phyloP scores from a whole-genome alignment of 148 eudicot genomes.

The Fagopyrum esculentum region DNA sequence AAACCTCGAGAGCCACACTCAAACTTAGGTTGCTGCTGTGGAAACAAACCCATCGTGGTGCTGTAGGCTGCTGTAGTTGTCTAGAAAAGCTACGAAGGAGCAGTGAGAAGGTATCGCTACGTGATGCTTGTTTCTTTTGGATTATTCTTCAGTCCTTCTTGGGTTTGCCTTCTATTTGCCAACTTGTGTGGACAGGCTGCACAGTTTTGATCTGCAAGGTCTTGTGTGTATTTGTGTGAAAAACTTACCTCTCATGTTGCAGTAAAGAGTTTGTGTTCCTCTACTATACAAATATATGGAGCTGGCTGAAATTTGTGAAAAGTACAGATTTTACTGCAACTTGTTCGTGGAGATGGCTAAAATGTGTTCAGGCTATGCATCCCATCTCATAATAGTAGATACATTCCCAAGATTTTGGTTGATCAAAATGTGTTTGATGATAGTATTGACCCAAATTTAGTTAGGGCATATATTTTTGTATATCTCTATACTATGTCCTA shows the following conservation, averaged over 20 bases:
- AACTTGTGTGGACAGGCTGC: slow-evolving; percentile 13
- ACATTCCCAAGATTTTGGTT: too few species aligned
- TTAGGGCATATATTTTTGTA: too few species aligned
- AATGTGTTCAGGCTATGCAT: background rate
- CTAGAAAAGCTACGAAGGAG: background rate
- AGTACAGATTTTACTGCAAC: background rate
- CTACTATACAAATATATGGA: background rate
- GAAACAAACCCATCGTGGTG: background rate
- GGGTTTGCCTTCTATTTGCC: slow-evolving; percentile 5
- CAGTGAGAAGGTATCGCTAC: background rate
- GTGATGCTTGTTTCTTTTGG: background rate
- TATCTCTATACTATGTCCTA: too few species aligned
- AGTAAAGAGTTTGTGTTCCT: background rate
- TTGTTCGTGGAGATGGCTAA: background rate
- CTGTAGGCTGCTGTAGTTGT: background rate
- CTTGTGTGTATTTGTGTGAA: slow-evolving; percentile 10
- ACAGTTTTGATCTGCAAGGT: slow-evolving; percentile 17
- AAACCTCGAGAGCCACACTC: background rate
- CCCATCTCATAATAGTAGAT: too few species aligned
- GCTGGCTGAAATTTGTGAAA: background rate
- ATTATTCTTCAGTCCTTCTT: slow-evolving; percentile 8
- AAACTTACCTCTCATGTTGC: background rate
- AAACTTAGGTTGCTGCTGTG: background rate
- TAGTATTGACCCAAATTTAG: too few species aligned
- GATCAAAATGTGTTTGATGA: too few species aligned